Conservation (phyloP, 1,284 basidiomycete species). For the Cutaneotrichosporon sp. region DNA sequence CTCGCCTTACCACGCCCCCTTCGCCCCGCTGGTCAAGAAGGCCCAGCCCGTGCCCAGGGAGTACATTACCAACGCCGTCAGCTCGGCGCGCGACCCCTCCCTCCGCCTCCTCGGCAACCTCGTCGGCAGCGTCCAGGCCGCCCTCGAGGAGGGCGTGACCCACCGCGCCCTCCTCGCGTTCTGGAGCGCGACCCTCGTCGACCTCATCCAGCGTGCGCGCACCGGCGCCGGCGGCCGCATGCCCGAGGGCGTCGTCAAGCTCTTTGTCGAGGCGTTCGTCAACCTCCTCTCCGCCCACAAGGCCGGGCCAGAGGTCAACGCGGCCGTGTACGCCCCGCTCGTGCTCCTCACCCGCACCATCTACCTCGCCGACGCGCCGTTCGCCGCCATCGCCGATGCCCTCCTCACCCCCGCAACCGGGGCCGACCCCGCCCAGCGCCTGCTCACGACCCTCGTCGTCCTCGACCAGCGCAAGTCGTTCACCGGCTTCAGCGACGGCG, state of each 20-base stretch:
- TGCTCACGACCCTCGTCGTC: slow-evolving; percentile 49
- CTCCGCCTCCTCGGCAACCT: slow-evolving; percentile 62
- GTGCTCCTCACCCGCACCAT: slow-evolving; percentile 49
- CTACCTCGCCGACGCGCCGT: slow-evolving; percentile 47
- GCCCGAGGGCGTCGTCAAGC: slow-evolving; percentile 46
- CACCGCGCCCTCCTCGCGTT: slow-evolving; percentile 81
- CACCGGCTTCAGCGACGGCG: slow-evolving; percentile 37
- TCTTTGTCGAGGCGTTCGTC: slow-evolving; percentile 52
- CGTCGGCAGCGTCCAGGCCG: slow-evolving; percentile 40
- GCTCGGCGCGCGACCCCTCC: slow-evolving; percentile 62
- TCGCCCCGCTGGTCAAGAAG: slow-evolving; percentile 73
- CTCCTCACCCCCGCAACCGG: slow-evolving; percentile 42
- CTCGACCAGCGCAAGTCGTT: slow-evolving; percentile 46
- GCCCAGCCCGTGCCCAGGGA: slow-evolving; percentile 69
- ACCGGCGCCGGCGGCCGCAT: slow-evolving; percentile 33
- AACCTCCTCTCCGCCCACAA: slow-evolving; percentile 33
- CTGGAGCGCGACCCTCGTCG: slow-evolving; percentile 77
- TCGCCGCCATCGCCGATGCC: slow-evolving; percentile 40
- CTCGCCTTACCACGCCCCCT: slow-evolving; percentile 55
- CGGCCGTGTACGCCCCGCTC: slow-evolving; percentile 51
- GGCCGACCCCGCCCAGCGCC: slow-evolving; percentile 46
- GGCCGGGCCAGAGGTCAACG: slow-evolving; percentile 47
- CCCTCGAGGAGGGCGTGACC: slow-evolving; percentile 59
- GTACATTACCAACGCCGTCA: slow-evolving; percentile 68
- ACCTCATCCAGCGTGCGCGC: slow-evolving; percentile 65